Conservation (phyloP, 2,329 filamentous ascomycete species). For the Colletotrichum sp. region DNA sequence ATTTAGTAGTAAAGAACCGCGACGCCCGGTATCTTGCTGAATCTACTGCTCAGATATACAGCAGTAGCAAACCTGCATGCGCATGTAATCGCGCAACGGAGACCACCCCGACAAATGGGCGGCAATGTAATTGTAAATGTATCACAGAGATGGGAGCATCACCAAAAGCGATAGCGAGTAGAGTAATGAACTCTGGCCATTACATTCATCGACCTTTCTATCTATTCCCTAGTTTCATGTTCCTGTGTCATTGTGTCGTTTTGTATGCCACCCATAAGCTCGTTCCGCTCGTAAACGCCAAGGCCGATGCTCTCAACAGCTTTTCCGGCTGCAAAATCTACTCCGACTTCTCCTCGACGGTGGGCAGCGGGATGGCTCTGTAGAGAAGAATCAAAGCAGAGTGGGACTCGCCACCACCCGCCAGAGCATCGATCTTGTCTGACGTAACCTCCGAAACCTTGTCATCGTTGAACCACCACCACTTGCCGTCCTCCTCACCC, state of each 20-base stretch:
- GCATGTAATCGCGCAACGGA: background rate
- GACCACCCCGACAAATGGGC: too few relatives aligned
- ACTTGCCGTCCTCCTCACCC: constrained; percentile 86
- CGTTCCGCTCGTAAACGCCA: constrained; percentile 20
- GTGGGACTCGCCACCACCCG: constrained; percentile 88
- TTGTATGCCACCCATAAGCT: constrained; percentile 17
- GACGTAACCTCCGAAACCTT: constrained; percentile 90
- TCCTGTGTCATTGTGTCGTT: constrained; percentile 3
- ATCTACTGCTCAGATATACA: background rate
- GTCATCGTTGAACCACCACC: constrained; percentile 99
- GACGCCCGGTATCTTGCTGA: background rate
- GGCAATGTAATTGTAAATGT: background rate
- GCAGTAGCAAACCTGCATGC: background rate
- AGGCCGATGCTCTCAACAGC: constrained; percentile 7
- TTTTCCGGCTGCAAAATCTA: constrained; percentile 23
- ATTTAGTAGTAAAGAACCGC: background rate
- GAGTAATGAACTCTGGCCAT: constrained; percentile 6
- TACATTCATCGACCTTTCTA: constrained; percentile 5
- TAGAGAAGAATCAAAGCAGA: constrained; percentile 84
- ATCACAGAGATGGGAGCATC: background rate
- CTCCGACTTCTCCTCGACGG: constrained; percentile 50
- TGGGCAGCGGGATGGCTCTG: constrained; percentile 73
- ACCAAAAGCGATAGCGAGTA: background rate
- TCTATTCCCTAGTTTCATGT: constrained; percentile 10
- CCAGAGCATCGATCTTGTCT: constrained; percentile 89